These are phyloP conservation scores for Pseudotsuga menziesii DNA, from an alignment of 75 land plant species.

Conservation along the genomic window DNA sequence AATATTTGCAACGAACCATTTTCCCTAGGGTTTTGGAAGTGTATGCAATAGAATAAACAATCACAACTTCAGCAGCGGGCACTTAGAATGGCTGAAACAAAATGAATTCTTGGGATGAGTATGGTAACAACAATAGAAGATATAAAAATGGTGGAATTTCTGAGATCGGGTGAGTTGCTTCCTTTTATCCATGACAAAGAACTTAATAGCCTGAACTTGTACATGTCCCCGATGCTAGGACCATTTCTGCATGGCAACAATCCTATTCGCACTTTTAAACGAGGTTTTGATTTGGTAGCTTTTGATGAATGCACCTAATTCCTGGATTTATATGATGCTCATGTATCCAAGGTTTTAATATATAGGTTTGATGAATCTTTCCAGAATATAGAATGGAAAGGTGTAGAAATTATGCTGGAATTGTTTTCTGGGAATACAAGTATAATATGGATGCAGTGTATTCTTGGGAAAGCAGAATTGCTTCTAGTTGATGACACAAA, in stretches of 20 bases:
- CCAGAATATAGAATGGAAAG: neutral
- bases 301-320: neutral
- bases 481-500: constrained; percentile 1
- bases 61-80: no score
- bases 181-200: neutral
- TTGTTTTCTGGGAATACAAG: neutral
- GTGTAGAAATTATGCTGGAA: neutral
- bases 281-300: neutral
- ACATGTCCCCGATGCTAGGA: neutral
- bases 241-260: neutral
- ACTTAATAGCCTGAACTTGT: neutral
- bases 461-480: neutral
- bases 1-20: no score
- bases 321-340: neutral
- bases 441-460: neutral
- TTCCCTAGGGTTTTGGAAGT: no score
- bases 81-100: no score
- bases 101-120: no score
- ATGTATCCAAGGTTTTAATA: neutral
- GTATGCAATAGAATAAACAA: no score
- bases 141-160: no score
- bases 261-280: neutral
- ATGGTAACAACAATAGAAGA: no score
- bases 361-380: neutral
- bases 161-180: no score